Conservation (phyloP, 2,329 filamentous ascomycete species). For the Neofusicoccum laricinum region DNA sequence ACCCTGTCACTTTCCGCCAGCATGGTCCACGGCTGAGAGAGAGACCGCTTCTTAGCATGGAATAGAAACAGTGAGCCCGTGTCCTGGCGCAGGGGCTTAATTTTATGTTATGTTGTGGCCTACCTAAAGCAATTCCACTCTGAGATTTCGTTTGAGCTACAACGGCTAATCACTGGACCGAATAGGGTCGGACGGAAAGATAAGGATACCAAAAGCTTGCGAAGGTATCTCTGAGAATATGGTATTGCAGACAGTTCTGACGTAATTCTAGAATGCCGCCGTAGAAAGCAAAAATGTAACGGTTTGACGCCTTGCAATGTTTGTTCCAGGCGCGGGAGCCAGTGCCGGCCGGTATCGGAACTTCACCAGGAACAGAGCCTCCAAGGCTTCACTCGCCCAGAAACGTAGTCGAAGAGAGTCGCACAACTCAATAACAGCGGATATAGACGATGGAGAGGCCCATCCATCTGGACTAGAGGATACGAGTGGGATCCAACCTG, state of each 20-base stretch:
- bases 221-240: not conserved
- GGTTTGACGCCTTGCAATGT: slow-evolving; percentile 8
- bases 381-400: not conserved
- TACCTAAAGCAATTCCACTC: no score
- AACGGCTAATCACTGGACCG: no score
- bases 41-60: no score
- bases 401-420: not conserved
- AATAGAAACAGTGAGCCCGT: no score
- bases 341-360: not conserved
- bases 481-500: not conserved
- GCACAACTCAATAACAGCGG: not conserved
- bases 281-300: slow-evolving; percentile 12
- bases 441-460: not conserved
- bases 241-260: not conserved
- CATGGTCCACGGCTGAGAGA: no score
- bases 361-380: not conserved
- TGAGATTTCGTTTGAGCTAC: no score
- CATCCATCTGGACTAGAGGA: not conserved
- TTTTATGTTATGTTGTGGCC: no score
- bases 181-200: not conserved
- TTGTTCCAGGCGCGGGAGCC: not conserved
- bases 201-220: not conserved
- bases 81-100: no score
- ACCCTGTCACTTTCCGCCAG: no score
- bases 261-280: not conserved